Conservation (phyloP, 805 yeast genomes). For the Candida dajiaensis region DNA sequence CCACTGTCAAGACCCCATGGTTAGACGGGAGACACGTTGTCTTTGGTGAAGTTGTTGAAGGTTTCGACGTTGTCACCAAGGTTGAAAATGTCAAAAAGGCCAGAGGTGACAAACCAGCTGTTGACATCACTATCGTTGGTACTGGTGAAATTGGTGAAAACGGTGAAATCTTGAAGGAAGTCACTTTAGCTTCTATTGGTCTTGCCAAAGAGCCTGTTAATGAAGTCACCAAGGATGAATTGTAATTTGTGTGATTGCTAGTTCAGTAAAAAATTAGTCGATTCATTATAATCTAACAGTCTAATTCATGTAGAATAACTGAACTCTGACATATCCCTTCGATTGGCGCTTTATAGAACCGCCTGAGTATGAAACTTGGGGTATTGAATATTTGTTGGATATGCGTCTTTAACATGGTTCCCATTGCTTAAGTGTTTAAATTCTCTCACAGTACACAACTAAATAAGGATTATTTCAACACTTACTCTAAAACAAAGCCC, state of each 20-base stretch:
- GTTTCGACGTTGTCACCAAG: slow-evolving; percentile 72
- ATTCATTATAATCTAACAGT: too few species aligned
- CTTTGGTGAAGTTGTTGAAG: slow-evolving; percentile 89
- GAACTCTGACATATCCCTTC: too few species aligned
- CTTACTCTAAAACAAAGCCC: too few species aligned
- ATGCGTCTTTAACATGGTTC: too few species aligned
- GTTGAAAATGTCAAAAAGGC: slow-evolving; percentile 71
- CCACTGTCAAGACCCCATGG: slow-evolving; percentile 75
- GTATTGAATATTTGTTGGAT: too few species aligned
- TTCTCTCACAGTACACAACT: too few species aligned
- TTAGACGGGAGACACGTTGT: slow-evolving; percentile 93
- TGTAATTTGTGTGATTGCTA: slow-evolving; percentile 5
- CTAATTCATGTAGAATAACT: not conserved
- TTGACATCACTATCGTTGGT: slow-evolving; percentile 56
- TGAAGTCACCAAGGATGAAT: slow-evolving; percentile 28
- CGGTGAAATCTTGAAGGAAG: slow-evolving; percentile 20
- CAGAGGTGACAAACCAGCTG: slow-evolving; percentile 66
- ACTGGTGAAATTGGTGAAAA: slow-evolving; percentile 59
- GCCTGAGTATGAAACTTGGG: too few species aligned
- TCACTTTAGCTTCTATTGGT: slow-evolving; percentile 11
- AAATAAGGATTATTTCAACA: too few species aligned
- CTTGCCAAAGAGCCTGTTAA: slow-evolving; percentile 1
- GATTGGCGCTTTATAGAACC: too few species aligned
- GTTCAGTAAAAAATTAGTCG: not conserved
- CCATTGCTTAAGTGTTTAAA: too few species aligned